Conservation (phyloP, 2,329 filamentous ascomycete species). For the Xylariaceae sp. region DNA sequence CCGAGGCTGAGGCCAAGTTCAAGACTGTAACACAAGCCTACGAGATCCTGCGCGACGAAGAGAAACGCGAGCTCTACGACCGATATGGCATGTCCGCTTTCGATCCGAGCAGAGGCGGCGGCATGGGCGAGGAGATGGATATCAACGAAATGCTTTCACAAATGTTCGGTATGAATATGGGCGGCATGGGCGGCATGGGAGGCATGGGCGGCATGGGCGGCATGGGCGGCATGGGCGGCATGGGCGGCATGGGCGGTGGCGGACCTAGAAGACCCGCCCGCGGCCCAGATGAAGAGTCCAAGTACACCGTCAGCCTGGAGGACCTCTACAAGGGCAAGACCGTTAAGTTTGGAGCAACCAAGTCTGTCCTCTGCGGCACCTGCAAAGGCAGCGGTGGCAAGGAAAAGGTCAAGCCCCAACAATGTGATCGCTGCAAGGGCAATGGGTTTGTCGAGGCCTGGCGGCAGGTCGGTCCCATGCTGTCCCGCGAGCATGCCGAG, state of each 20-base stretch:
- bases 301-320: conserved; percentile 85
- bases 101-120: conserved; percentile 63
- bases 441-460: conserved; percentile 69
- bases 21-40: conserved; percentile 91
- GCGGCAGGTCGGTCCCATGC: conserved; percentile 76
- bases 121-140: conserved; percentile 63
- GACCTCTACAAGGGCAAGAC: conserved; percentile 99
- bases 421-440: conserved; percentile 80
- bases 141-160: conserved; percentile 88
- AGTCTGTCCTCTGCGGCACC: conserved; percentile 79
- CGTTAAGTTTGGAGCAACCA: conserved; percentile 91
- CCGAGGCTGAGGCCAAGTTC: conserved; percentile 83
- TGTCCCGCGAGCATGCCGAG: conserved; percentile 70
- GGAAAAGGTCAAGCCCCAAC: conserved; percentile 77
- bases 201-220: conserved; percentile 36
- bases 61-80: conserved; percentile 89
- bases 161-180: conserved; percentile 76
- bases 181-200: conserved; percentile 30
- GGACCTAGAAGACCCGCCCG: conserved; percentile 57
- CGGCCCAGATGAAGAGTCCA: conserved; percentile 78
- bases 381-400: conserved; percentile 90
- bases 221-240: conserved; percentile 29
- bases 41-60: conserved; percentile 93
- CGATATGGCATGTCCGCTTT: conserved; percentile 94
- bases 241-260: conserved; percentile 32